phyloP scores from a whole-genome alignment of 2,329 filamentous ascomycete genomes.

The Fusarium albosuccineum region DNA sequence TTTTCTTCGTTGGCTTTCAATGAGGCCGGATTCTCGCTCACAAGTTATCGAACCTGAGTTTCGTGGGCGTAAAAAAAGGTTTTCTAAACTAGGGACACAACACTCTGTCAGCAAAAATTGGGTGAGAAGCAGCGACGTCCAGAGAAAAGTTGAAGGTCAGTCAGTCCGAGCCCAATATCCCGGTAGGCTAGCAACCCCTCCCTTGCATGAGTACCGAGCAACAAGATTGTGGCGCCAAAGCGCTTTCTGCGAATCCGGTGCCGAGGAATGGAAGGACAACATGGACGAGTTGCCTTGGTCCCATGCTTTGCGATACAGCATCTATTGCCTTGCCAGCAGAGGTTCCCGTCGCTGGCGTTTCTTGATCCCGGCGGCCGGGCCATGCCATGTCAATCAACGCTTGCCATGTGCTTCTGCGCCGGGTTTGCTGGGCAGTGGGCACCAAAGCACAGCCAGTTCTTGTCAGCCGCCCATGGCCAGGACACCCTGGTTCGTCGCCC shows the following conservation, averaged over 20 bases:
- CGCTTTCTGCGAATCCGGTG: constrained; percentile 27
- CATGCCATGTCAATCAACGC: constrained; percentile 6
- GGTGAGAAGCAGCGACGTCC: constrained; percentile 22
- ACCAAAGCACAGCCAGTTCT: constrained; percentile 30
- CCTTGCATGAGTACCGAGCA: constrained; percentile 38
- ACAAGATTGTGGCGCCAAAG: constrained; percentile 24
- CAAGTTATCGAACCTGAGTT: constrained; percentile 24
- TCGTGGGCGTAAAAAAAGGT: constrained; percentile 18
- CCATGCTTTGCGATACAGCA: constrained; percentile 10
- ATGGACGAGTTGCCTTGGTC: constrained; percentile 1
- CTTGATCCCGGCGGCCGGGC: constrained; percentile 9
- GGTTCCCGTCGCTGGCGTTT: constrained; percentile 1
- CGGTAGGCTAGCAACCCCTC: constrained; percentile 30
- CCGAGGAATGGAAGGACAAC: constrained; percentile 7
- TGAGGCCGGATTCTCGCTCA: constrained; percentile 32
- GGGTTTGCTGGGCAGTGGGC: constrained; percentile 37
- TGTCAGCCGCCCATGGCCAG: constrained; percentile 42
- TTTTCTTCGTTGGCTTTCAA: neutral
- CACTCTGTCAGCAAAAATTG: constrained; percentile 37
- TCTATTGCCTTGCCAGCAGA: constrained; percentile 9
- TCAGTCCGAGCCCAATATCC: constrained; percentile 31
- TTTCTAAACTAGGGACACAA: constrained; percentile 28
- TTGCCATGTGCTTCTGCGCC: constrained; percentile 23
- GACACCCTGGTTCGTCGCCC: constrained; percentile 40
- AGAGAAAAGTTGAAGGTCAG: constrained; percentile 34